Evolutionary conservation across 2,329 filamentous ascomycete genomes (phyloP).

Genomic region (Clonostachys solani): DNA sequence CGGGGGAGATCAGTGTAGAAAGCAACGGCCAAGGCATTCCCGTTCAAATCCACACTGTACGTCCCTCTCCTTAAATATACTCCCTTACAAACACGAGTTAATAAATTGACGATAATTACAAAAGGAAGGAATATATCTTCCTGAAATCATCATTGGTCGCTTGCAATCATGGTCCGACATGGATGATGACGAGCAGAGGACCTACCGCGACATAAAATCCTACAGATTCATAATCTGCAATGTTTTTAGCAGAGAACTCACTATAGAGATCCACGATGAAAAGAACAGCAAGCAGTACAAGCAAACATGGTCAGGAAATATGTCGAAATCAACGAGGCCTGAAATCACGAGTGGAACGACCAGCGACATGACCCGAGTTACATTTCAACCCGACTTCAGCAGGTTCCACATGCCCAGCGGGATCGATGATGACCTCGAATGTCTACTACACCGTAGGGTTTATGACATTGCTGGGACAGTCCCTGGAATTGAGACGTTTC

Average conservation of each 20-base stretch:
- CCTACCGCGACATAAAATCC: constrained; percentile 96
- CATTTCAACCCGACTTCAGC: constrained; percentile 85
- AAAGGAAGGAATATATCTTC: constrained; percentile 90
- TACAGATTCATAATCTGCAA: constrained; percentile 99
- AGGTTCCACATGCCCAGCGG: constrained; percentile 81
- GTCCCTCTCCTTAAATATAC: no score
- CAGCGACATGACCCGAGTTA: constrained; percentile 82
- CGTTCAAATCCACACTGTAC: constrained; percentile 87
- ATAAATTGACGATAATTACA: no score
- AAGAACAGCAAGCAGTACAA: constrained; percentile 86
- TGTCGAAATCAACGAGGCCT: constrained; percentile 86
- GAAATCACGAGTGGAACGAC: constrained; percentile 77
- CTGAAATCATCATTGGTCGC: constrained; percentile 96
- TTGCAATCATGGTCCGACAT: constrained; percentile 98
- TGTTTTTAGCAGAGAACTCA: constrained; percentile 93
- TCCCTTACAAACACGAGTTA: no score
- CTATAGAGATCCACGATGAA: constrained; percentile 84
- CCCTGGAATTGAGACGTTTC: constrained; percentile 74
- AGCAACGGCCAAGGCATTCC: constrained; percentile 98
- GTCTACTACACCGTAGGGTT: constrained; percentile 81
- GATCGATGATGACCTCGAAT: constrained; percentile 93
- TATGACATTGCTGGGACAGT: constrained; percentile 95
- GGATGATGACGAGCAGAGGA: constrained; percentile 89
- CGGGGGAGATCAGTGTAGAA: constrained; percentile 85
- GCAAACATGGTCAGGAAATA: constrained; percentile 94